Conservation (phyloP, 352 stramenopile species). For the Phytophthora colocasiae region DNA sequence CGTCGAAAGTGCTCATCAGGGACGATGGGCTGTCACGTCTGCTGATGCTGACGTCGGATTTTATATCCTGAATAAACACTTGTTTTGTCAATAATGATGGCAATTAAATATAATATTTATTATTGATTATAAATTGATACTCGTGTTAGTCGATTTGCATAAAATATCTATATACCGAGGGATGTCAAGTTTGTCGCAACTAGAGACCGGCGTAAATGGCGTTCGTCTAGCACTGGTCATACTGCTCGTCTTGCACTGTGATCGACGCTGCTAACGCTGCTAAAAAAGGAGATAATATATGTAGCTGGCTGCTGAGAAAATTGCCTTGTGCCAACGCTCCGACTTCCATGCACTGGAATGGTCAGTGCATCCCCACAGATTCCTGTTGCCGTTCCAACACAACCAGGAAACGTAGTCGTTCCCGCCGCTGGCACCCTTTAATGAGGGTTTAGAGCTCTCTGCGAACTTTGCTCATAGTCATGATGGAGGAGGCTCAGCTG, state of each 20-base stretch:
- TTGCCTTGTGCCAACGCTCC: slow-evolving; percentile 6
- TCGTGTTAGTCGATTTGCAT: background rate
- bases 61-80: slow-evolving; percentile 3
- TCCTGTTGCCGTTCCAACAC: slow-evolving; percentile 18
- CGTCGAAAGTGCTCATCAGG: slow-evolving; percentile 12
- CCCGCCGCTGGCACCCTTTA: slow-evolving; percentile 32
- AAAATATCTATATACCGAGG: slow-evolving; percentile 12
- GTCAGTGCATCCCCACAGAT: slow-evolving; percentile 1
- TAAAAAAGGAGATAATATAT: background rate
- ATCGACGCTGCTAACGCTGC: background rate
- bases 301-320: slow-evolving; percentile 33
- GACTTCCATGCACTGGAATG: slow-evolving; percentile 29
- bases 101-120: background rate
- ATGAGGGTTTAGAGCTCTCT: slow-evolving; percentile 6
- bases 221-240: slow-evolving; percentile 15
- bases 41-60: background rate
- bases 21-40: slow-evolving; percentile 31
- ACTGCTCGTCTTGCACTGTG: too few relatives aligned
- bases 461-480: slow-evolving; percentile 13
- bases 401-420: slow-evolving; percentile 16
- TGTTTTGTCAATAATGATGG: background rate
- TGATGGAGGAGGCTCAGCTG: background rate
- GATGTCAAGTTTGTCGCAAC: slow-evolving; percentile 10
- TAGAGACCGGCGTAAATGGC: background rate
- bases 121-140: slow-evolving; percentile 3